Evolutionary conservation across 2,329 filamentous ascomycete species (phyloP).

Genomic region (Hirsutella thompsonii): DNA sequence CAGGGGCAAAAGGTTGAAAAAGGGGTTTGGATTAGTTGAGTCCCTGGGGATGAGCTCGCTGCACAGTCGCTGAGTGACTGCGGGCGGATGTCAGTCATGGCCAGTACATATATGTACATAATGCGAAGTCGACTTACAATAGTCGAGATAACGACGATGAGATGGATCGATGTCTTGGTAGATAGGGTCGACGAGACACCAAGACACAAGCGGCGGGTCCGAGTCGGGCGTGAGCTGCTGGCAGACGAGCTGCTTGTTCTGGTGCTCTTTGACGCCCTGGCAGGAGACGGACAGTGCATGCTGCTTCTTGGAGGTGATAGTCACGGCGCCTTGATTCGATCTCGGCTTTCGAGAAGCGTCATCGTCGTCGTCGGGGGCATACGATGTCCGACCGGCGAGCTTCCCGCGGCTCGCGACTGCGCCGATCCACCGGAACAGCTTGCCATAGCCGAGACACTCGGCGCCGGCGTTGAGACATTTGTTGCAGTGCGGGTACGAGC

Average conservation of each 20-base stretch:
- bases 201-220: constrained; percentile 14
- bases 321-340: neutral
- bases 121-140: constrained; percentile 20
- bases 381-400: constrained; percentile 26
- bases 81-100: neutral
- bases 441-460: constrained; percentile 40
- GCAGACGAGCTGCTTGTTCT: constrained; percentile 13
- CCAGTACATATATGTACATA: constrained; percentile 1
- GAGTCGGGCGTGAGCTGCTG: constrained; percentile 6
- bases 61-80: constrained; percentile 38
- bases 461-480: constrained; percentile 35
- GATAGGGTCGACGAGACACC: constrained; percentile 28
- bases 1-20: constrained; percentile 29
- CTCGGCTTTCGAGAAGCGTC: neutral
- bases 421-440: constrained; percentile 38
- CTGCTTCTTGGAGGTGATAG: neutral
- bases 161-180: constrained; percentile 41
- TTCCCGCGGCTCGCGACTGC: constrained; percentile 30
- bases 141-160: constrained; percentile 26
- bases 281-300: neutral
- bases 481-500: constrained; percentile 35
- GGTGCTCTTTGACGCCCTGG: neutral
- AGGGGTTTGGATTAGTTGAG: constrained; percentile 29
- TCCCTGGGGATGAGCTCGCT: constrained; percentile 37
- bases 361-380: constrained; percentile 14